phyloP scores from a whole-genome alignment of 2,329 filamentous ascomycete species.

The Alternaria triticimaculans region DNA sequence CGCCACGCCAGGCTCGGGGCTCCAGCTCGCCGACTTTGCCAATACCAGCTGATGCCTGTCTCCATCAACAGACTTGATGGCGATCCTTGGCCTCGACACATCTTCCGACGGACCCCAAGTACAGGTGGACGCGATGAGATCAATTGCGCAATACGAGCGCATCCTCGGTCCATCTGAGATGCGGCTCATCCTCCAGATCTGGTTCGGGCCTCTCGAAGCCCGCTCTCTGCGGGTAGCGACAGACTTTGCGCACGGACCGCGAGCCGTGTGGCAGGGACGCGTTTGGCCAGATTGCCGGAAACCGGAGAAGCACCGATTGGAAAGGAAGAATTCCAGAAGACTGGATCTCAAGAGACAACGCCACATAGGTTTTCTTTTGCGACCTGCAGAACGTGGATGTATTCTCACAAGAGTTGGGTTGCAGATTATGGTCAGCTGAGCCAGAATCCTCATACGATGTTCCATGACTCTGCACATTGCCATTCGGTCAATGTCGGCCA shows the following conservation, averaged over 20 bases:
- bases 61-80: neutral
- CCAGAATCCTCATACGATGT: neutral
- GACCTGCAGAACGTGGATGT: neutral
- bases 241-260: neutral
- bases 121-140: neutral
- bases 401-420: neutral
- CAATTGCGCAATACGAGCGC: neutral
- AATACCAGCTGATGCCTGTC: neutral
- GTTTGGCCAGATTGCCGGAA: neutral
- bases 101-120: neutral
- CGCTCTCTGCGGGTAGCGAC: neutral
- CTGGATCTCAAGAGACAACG: neutral
- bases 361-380: neutral
- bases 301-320: slow-evolving; percentile 6
- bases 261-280: neutral
- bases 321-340: neutral
- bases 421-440: neutral
- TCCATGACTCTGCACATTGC: neutral
- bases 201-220: neutral
- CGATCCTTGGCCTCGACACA: neutral
- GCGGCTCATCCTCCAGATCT: neutral
- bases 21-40: neutral
- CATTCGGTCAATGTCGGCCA: slow-evolving; percentile 8
- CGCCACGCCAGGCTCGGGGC: neutral
- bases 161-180: neutral